Conservation (phyloP, 2,329 filamentous ascomycete species). For the Ampelomyces quisqualis region DNA sequence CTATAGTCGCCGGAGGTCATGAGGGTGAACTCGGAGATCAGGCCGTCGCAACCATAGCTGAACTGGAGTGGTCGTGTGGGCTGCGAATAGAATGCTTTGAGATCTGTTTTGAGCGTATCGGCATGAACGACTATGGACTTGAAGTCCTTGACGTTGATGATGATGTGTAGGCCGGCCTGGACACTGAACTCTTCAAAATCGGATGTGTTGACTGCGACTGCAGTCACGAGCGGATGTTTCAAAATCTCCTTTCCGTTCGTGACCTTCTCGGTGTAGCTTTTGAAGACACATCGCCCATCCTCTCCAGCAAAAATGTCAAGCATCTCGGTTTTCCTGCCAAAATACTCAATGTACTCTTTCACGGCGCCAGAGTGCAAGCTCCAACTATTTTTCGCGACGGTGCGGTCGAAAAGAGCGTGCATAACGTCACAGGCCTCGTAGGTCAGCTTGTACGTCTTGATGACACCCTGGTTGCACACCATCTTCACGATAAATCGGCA, state of each 20-base stretch:
- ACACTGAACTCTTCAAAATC: conserved; percentile 76
- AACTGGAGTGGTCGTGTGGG: conserved; percentile 73
- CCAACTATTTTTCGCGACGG: conserved; percentile 69
- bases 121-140: conserved; percentile 76
- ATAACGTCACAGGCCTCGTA: conserved; percentile 74
- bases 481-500: conserved; percentile 75
- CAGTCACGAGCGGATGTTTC: conserved; percentile 78
- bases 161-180: conserved; percentile 73
- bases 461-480: conserved; percentile 72
- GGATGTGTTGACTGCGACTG: conserved; percentile 72
- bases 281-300: conserved; percentile 69
- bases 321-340: conserved; percentile 77
- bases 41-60: conserved; percentile 66
- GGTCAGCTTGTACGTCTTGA: conserved; percentile 73
- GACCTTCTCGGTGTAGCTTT: conserved; percentile 79
- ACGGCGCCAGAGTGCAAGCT: conserved; percentile 69
- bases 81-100: conserved; percentile 69
- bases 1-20: conserved; percentile 73
- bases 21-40: conserved; percentile 74
- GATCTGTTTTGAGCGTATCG: conserved; percentile 64
- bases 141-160: conserved; percentile 82
- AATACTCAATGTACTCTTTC: conserved; percentile 76
- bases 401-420: conserved; percentile 72
- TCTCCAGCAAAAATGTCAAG: conserved; percentile 72
- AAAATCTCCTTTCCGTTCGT: conserved; percentile 70